Percentiles rank a stretch among this genome's conserved stretches.
Evolutionary conservation across 2,329 filamentous ascomycete species (phyloP).

Genomic region (Alternaria sp.): DNA sequence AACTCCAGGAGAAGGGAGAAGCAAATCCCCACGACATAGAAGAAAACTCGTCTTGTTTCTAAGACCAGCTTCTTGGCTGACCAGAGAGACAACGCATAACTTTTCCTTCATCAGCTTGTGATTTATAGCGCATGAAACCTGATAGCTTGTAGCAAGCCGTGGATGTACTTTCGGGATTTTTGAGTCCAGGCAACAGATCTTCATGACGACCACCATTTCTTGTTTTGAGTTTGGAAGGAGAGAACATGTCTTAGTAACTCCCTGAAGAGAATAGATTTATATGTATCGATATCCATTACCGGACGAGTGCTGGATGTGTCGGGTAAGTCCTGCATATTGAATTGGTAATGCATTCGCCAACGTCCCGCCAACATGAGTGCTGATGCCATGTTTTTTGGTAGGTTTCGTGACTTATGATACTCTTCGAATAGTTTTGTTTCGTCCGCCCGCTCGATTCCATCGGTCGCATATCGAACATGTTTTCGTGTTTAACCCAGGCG

Average conservation of each 20-base stretch:
- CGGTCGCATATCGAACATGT: neutral
- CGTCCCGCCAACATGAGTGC: neutral
- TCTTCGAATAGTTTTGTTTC: neutral
- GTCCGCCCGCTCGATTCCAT: neutral
- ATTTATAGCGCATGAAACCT: neutral
- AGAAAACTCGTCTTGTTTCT: rapidly evolving
- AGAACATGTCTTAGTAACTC: rapidly evolving
- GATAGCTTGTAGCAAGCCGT: neutral
- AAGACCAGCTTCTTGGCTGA: neutral
- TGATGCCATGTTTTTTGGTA: rapidly evolving
- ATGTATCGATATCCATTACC: neutral
- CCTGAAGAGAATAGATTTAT: neutral
- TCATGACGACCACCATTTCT: rapidly evolving
- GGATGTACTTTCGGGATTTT: rapidly evolving
- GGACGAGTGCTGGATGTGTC: neutral
- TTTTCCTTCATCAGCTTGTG: neutral
- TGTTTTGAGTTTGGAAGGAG: neutral
- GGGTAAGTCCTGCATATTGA: neutral
- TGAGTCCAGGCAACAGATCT: neutral
- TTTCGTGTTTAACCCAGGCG: neutral
- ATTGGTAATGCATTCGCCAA: neutral
- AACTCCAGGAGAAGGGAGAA: neutral
- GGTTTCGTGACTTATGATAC: neutral
- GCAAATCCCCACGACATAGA: neutral
- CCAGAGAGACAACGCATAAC: neutral